These are phyloP conservation scores for Solanum corneliomulleri DNA, from an alignment of 257 asterid genomes.

Conservation along the genomic window DNA sequence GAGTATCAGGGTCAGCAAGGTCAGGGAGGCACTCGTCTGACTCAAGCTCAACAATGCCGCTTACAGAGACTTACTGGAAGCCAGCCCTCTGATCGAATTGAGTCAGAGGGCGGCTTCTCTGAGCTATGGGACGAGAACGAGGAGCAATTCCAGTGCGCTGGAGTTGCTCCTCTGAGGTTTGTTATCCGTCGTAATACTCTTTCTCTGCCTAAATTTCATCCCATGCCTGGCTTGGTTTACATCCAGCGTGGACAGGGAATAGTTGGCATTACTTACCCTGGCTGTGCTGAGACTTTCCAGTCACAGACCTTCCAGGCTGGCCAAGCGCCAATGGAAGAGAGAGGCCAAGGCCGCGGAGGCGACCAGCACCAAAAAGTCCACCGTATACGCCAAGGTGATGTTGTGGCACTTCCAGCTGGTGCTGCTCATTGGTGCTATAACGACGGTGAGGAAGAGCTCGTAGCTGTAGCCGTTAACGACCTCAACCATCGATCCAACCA, in stretches of 20 bases:
- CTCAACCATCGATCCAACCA: not conserved
- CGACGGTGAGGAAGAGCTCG: not conserved
- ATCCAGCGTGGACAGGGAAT: not conserved
- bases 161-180: not conserved
- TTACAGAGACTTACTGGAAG: not conserved
- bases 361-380: not conserved
- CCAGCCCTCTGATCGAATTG: not conserved
- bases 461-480: not conserved
- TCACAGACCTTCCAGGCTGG: not conserved
- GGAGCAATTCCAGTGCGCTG: not conserved
- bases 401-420: not conserved
- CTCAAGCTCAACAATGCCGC: not conserved
- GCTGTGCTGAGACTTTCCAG: not conserved
- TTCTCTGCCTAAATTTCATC: not conserved
- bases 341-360: not conserved
- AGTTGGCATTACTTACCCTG: not conserved
- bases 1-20: not conserved
- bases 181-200: not conserved
- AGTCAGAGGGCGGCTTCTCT: not conserved
- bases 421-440: not conserved
- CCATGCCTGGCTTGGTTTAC: not conserved
- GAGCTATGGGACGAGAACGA: not conserved
- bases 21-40: not conserved
- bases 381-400: not conserved
- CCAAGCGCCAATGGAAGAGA: not conserved